Evolutionary conservation across 768 basidiomycete genomes (phyloP).

Genomic region (Boletus rubroflammeus): DNA sequence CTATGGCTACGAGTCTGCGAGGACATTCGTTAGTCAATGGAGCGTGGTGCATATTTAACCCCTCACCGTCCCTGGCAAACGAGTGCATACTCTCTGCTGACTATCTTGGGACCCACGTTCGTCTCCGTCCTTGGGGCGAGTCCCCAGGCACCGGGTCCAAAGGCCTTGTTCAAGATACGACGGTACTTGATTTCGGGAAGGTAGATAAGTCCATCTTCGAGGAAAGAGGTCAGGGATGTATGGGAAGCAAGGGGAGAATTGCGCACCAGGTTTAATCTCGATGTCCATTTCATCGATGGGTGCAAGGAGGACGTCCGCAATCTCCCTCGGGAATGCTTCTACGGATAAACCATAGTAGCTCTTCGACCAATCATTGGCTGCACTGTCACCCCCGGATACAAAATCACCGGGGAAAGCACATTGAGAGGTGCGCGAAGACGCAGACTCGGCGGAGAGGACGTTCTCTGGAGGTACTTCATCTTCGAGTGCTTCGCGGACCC

Average conservation of each 20-base stretch:
- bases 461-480: constrained; percentile 17
- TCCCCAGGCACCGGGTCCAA: constrained; percentile 97
- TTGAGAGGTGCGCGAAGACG: constrained; percentile 13
- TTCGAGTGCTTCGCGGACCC: constrained; percentile 8
- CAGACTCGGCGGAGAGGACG: constrained; percentile 7
- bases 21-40: not conserved
- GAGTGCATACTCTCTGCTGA: constrained; percentile 91
- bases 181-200: constrained; percentile 97
- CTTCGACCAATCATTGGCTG: constrained; percentile 77
- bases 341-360: constrained; percentile 79
- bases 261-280: constrained; percentile 89
- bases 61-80: constrained; percentile 86
- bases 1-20: constrained; percentile 78
- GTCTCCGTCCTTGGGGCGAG: constrained; percentile 91
- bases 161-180: constrained; percentile 85
- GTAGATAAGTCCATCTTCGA: constrained; percentile 84
- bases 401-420: constrained; percentile 30
- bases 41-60: not conserved
- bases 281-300: constrained; percentile 76
- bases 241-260: not conserved
- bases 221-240: not conserved
- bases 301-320: constrained; percentile 66
- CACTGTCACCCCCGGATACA: constrained; percentile 15
- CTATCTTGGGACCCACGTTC: constrained; percentile 81
- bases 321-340: constrained; percentile 73